Evolutionary conservation across 2,329 filamentous ascomycete genomes (phyloP), one percentile per base, ranked within the genome.

Genomic region (Phaeosphaeria sp.): DNA sequence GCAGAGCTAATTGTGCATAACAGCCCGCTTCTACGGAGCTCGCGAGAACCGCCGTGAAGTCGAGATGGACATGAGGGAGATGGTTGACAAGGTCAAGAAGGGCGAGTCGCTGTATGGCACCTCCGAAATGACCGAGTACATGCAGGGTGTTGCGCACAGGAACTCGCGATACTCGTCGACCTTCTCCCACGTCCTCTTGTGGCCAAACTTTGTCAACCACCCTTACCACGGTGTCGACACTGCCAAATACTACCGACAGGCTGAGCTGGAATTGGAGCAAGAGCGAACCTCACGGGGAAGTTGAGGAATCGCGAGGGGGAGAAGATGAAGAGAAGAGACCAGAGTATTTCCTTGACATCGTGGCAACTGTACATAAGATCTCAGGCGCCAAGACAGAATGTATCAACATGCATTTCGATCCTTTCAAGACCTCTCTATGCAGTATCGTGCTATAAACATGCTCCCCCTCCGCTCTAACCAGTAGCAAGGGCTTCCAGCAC

Each of bases 161-260:
- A 96, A 99, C 83, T 97, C 93, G 73, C 86, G 95, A 75, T 98
- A 97, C 83, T 89, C 91, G 39, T 90, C 90, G 42, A 83, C 95
- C 30, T 95, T 94, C 79, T 82, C 91, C 65, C 90, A 93, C 74
- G 87, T 94, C 54, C 82, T 99, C 55, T 93, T 94, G 41, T 98
- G 93, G 95, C 94, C 97, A 82, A 99, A 99, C 84, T 90, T 99
- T 81, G 94, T 97, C 74, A 98, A 99, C 81, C 95, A 99, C 81
- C 73, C 64, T 22, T 74, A 76, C 86, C 95, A 99, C 78, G 95
- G 95, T 68, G 91, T 99, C 58, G 95, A 99, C 78, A 99, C 95
- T 30, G 93, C 94, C 65, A 99, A 99, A 83, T 99, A 99, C 83
- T 99, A 96, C 80, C 89, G 90, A 77, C 92, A 96, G 78, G 95